Evolutionary conservation across 1,284 basidiomycete genomes (phyloP), one percentile per base, ranked within the genome.

Genomic region (Dichomitus squalens): DNA sequence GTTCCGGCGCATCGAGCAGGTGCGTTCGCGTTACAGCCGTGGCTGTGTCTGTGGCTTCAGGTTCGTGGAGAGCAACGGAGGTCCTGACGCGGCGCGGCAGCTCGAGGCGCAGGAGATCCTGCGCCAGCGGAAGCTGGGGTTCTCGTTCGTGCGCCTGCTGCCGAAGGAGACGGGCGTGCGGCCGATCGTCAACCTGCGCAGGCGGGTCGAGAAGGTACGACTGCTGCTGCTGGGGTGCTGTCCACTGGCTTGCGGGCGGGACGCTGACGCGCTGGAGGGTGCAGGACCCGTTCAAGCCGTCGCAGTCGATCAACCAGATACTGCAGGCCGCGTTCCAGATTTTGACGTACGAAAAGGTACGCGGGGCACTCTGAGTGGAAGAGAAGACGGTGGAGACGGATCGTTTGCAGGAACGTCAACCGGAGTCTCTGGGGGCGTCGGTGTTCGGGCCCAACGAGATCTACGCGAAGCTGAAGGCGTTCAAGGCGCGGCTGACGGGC

Each of bases 161-260:
- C 97, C 96, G 0, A 99, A 99, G 72, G 95, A 96, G 54, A 92
- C 85, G 3, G 96, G 96, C 0, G 93, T 98, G 4, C 82, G 97
- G 31, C 96, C 96, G 0, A 97, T 99, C 58, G 92, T 98, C 34
- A 99, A 99, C 69, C 76, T 99, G 34, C 84, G 89, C 12, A 81
- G 90, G 31, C 86, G 86, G 60, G 68, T 71, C 12, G 68, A 69
- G 51, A 67, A 72, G 64, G 78, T 76, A 59, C 53, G 59, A 59
- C 25, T 16, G 11, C 4, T 21, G 3, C n/a, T 1, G 14, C 6
- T 4, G 21, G 12, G 9, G 20, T 12, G 5, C 7, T 49, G 20
- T 46, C 21, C 39, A 11, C 5, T 29, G 23, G 6, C 34, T 20
- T 34, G 29, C 25, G 44, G 21, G 47, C 39, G 39, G 25, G 25